These are phyloP conservation scores for Penicillium corylophilum DNA, from an alignment of 2,329 filamentous ascomycete species.

Conservation along the genomic window DNA sequence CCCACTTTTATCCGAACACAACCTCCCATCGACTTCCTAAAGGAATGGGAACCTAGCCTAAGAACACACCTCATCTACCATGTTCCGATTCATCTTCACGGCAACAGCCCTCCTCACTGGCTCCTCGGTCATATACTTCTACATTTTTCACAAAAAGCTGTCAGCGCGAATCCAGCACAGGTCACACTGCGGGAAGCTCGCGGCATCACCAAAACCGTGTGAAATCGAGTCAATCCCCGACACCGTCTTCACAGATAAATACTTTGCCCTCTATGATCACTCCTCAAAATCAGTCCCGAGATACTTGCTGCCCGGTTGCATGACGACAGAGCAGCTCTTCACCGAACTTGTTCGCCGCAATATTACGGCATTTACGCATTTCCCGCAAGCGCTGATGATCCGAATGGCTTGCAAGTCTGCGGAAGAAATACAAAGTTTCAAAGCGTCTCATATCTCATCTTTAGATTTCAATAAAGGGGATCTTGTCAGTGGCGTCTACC, in stretches of 20 bases:
- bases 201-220: constrained; percentile 8
- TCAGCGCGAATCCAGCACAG: constrained; percentile 24
- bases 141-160: constrained; percentile 24
- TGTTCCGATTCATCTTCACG: constrained; percentile 15
- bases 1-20: not conserved
- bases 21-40: not conserved
- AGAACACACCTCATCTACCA: not conserved
- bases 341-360: constrained; percentile 33
- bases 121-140: constrained; percentile 23
- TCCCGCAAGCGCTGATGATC: constrained; percentile 33
- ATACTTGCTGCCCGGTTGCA: constrained; percentile 16
- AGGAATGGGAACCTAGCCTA: not conserved
- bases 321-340: constrained; percentile 23
- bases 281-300: constrained; percentile 22
- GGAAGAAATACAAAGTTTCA: constrained; percentile 25
- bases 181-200: constrained; percentile 18
- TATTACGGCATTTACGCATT: constrained; percentile 32
- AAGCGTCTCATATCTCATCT: constrained; percentile 21
- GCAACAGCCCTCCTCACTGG: constrained; percentile 17
- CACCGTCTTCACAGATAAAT: constrained; percentile 16
- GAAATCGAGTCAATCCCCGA: constrained; percentile 27
- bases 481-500: constrained; percentile 34
- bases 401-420: constrained; percentile 17
- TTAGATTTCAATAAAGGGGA: constrained; percentile 33
- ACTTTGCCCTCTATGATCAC: constrained; percentile 24